Conservation (phyloP, 129 eudicot species). For the Ambrosia trifida region DNA sequence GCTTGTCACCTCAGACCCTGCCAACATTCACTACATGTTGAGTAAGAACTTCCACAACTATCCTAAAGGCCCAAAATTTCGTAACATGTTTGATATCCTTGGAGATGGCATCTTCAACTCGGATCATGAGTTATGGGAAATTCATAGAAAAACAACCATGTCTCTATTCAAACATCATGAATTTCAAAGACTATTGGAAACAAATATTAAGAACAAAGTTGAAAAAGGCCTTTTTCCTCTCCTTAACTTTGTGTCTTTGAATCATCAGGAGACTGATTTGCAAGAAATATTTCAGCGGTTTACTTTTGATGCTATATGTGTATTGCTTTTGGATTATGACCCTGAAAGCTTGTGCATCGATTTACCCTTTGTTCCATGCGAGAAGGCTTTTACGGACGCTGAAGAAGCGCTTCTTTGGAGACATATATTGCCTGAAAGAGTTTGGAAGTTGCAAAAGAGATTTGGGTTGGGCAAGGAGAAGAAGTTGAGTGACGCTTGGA, state of each 20-base stretch:
- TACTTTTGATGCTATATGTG: constrained; percentile 44
- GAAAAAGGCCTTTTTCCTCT: constrained; percentile 47
- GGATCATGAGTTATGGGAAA: constrained; percentile 43
- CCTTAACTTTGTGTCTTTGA: constrained; percentile 14
- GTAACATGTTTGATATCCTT: constrained; percentile 42
- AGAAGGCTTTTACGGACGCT: constrained; percentile 39
- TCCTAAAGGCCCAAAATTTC: constrained; percentile 49
- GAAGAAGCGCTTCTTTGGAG: constrained; percentile 47
- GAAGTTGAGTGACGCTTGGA: constrained; percentile 33
- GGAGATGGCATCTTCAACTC: constrained; percentile 56
- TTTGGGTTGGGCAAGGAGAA: constrained; percentile 50
- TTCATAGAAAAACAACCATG: constrained; percentile 40
- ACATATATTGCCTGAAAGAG: constrained; percentile 42
- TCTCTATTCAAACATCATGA: constrained; percentile 23
- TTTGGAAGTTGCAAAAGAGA: constrained; percentile 50
- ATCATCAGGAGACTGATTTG: constrained; percentile 35
- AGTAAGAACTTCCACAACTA: constrained; percentile 46
- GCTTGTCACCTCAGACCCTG: constrained; percentile 48
- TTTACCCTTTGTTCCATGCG: constrained; percentile 33
- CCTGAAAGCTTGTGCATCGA: constrained; percentile 39
- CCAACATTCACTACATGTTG: constrained; percentile 52
- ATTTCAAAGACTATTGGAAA: constrained; percentile 26
- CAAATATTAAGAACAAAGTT: constrained; percentile 24
- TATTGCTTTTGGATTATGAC: constrained; percentile 36
- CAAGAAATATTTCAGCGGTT: constrained; percentile 53